Percentiles rank a stretch among this genome's conserved stretches.
Conservation (phyloP, 352 stramenopile genomes). For the Pythium utonaiense region DNA sequence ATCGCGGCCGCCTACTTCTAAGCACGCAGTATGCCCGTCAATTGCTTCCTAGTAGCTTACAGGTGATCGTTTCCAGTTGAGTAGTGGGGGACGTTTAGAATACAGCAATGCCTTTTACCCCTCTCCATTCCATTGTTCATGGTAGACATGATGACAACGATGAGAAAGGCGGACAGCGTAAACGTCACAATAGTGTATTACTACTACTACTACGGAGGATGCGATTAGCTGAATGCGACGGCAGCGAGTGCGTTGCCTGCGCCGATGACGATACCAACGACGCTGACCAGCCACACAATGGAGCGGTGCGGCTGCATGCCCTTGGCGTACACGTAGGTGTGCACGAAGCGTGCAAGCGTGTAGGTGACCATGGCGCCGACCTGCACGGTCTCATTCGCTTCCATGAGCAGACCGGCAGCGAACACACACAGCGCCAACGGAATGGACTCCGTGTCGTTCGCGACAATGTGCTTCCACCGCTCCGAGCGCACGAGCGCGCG, state of each 20-base stretch:
- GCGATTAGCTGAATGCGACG: neutral
- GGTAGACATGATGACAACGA: too few relatives aligned
- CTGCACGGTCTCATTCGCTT: constrained; percentile 35
- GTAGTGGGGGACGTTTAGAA: neutral
- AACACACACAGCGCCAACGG: constrained; percentile 53
- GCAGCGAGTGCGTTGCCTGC: neutral
- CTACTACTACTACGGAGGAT: too few relatives aligned
- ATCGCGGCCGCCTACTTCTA: constrained; percentile 6
- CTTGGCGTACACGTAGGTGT: constrained; percentile 35
- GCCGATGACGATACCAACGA: constrained; percentile 15
- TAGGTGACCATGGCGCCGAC: constrained; percentile 25
- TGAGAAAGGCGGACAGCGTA: neutral
- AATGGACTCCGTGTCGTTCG: constrained; percentile 65
- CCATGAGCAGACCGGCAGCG: constrained; percentile 37
- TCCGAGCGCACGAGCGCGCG: constrained; percentile 7
- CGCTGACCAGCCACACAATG: constrained; percentile 19
- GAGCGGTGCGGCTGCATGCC: constrained; percentile 30
- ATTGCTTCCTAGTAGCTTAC: neutral
- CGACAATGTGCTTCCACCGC: constrained; percentile 39
- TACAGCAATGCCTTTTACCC: neutral
- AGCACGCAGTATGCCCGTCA: neutral
- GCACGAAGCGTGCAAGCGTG: constrained; percentile 26
- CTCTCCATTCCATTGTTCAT: neutral
- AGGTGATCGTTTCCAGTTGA: too few relatives aligned
- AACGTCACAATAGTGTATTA: too few relatives aligned